A percentile compares a stretch with the other conserved stretches of the same genome.
Evolutionary conservation across 495 filamentous ascomycete genomes (phyloP).

Genomic region (Rostrohypoxylon terebratum): DNA sequence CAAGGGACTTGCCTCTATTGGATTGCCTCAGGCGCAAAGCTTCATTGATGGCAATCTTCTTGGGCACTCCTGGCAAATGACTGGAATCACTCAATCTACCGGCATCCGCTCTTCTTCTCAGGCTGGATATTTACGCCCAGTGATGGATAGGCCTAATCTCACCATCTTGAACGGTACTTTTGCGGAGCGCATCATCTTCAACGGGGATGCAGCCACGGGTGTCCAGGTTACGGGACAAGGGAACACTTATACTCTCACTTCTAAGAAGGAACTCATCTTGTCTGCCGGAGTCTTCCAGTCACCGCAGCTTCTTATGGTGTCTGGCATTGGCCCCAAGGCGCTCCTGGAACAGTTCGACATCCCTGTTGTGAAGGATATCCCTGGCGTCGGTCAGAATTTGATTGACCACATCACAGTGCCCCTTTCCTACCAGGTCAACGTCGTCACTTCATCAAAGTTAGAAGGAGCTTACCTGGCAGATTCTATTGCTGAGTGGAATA

Average conservation of each 20-base stretch:
- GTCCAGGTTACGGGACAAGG: slow-evolving; percentile 29
- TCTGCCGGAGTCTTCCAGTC: slow-evolving; percentile 60
- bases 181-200: slow-evolving; percentile 49
- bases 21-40: background rate
- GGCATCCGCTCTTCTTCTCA: background rate
- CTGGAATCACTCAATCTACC: background rate
- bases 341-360: slow-evolving; percentile 54
- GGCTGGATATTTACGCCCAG: background rate
- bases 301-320: slow-evolving; percentile 67
- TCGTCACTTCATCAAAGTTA: slow-evolving; percentile 36
- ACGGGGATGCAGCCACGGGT: slow-evolving; percentile 34
- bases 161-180: slow-evolving; percentile 2
- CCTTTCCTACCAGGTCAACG: slow-evolving; percentile 44
- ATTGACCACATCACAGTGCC: slow-evolving; percentile 56
- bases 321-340: slow-evolving; percentile 61
- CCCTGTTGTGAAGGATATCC: slow-evolving; percentile 55
- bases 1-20: slow-evolving; percentile 5
- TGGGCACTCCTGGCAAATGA: background rate
- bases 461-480: slow-evolving; percentile 19
- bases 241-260: slow-evolving; percentile 25
- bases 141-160: background rate
- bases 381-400: slow-evolving; percentile 64
- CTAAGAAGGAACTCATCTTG: slow-evolving; percentile 61
- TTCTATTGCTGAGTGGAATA: slow-evolving; percentile 30
- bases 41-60: slow-evolving; percentile 5